Evolutionary conservation across 495 filamentous ascomycete genomes (phyloP).

Genomic region (Hypoxylon lienhwacheense): DNA sequence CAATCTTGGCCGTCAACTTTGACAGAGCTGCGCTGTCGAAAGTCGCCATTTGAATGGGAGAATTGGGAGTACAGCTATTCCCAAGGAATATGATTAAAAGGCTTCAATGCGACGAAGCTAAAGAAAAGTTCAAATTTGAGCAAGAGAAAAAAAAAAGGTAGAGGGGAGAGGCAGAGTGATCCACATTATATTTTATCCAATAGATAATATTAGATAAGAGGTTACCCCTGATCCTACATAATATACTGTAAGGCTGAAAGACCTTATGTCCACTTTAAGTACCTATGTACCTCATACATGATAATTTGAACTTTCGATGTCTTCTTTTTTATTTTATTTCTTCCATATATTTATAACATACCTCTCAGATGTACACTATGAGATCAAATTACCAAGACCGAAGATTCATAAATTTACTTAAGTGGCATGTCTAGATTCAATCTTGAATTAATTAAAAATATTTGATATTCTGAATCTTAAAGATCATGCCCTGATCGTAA

Average conservation of each 20-base stretch:
- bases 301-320: too few relatives aligned
- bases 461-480: not conserved
- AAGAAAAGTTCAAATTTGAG: conserved; percentile 27
- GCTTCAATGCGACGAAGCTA: conserved; percentile 16
- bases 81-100: not conserved
- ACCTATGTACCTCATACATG: conserved; percentile 15
- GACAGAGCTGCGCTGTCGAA: conserved; percentile 65
- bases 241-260: conserved; percentile 16
- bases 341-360: too few relatives aligned
- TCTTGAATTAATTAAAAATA: not conserved
- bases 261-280: conserved; percentile 1
- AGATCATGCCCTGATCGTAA: conserved; percentile 23
- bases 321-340: too few relatives aligned
- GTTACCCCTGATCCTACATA: too few relatives aligned
- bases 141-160: conserved; percentile 31
- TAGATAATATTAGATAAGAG: not conserved
- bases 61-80: not conserved
- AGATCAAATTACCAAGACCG: too few relatives aligned
- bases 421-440: too few relatives aligned
- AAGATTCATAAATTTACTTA: too few relatives aligned
- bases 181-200: conserved; percentile 4
- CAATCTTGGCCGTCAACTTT: conserved; percentile 65
- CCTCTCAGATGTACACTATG: too few relatives aligned
- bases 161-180: conserved; percentile 32
- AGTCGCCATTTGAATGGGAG: conserved; percentile 40